phyloP scores from a whole-genome alignment of 257 asterid genomes.

The Rhazya stricta region DNA sequence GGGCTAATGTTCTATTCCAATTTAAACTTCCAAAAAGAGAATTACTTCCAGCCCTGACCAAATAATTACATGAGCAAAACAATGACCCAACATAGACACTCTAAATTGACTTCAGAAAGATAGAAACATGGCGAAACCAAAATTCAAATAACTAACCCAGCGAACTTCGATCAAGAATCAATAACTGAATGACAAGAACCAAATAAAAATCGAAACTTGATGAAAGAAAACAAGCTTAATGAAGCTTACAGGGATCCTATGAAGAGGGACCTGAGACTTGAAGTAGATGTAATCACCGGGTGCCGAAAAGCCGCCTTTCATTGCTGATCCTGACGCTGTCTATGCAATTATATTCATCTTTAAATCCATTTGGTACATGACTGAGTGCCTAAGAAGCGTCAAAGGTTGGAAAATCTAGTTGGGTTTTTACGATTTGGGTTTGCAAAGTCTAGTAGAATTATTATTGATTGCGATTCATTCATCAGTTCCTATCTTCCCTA shows the following conservation, averaged over 20 bases:
- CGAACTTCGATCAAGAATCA: constrained; percentile 20
- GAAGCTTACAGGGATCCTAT: constrained; percentile 86
- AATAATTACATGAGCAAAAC: constrained; percentile 11
- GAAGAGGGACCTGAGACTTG: constrained; percentile 99
- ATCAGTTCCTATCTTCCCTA: neutral
- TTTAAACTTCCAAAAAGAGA: neutral
- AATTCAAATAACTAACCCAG: constrained; percentile 10
- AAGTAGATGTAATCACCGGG: constrained; percentile 97
- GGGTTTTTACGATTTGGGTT: constrained; percentile 6
- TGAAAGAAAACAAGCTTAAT: neutral
- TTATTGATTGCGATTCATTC: neutral
- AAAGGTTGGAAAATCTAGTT: neutral
- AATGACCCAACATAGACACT: neutral
- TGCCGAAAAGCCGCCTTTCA: constrained; percentile 87
- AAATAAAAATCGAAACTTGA: constrained; percentile 5
- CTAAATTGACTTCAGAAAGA: constrained; percentile 5
- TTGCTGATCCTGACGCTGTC: constrained; percentile 33
- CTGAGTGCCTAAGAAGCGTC: neutral
- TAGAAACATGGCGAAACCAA: constrained; percentile 7
- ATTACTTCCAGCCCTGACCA: neutral
- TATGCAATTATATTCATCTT: constrained; percentile 10
- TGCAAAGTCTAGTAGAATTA: neutral
- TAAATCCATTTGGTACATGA: neutral
- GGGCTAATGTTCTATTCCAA: neutral
- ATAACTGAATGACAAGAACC: constrained; percentile 1